These are phyloP conservation scores for Mortierella sp. DNA, from an alignment of 371 early-diverging fungal species.

Conservation along the genomic window DNA sequence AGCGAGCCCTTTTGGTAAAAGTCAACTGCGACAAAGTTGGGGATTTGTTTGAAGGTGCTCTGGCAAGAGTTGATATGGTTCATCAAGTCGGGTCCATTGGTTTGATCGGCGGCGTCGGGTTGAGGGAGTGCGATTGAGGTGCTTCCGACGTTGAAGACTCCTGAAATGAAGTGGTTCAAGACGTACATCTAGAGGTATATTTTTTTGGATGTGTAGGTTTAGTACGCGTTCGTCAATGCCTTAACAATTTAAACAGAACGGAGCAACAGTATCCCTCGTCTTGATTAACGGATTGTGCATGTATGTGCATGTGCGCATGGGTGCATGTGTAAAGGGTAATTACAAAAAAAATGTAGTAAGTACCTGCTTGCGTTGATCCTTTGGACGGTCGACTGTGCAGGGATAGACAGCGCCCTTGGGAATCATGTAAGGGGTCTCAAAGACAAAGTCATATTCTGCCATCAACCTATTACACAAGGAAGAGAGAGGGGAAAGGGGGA, in stretches of 20 bases:
- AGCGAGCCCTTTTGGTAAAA: slow-evolving; percentile 78
- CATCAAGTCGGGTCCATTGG: slow-evolving; percentile 63
- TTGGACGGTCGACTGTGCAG: slow-evolving; percentile 70
- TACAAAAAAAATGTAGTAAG: neutral
- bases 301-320: neutral
- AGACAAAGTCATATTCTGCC: slow-evolving; percentile 67
- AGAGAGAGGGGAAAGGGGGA: neutral
- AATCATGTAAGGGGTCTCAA: slow-evolving; percentile 74
- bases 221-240: neutral
- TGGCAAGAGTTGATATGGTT: slow-evolving; percentile 62
- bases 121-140: slow-evolving; percentile 66
- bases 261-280: neutral
- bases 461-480: slow-evolving; percentile 46
- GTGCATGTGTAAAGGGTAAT: neutral
- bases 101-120: slow-evolving; percentile 62
- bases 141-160: slow-evolving; percentile 53
- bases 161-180: slow-evolving; percentile 75
- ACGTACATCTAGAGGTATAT: slow-evolving; percentile 63
- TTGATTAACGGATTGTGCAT: neutral
- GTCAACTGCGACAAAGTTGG: slow-evolving; percentile 84
- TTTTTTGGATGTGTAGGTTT: neutral
- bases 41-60: slow-evolving; percentile 65
- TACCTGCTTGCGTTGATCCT: slow-evolving; percentile 46
- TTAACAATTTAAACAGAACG: neutral
- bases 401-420: slow-evolving; percentile 55